Evolutionary conservation across 116 monocot genomes (phyloP), one percentile per base, ranked within the genome.

Genomic region (Phalaenopsis hybrid): DNA sequence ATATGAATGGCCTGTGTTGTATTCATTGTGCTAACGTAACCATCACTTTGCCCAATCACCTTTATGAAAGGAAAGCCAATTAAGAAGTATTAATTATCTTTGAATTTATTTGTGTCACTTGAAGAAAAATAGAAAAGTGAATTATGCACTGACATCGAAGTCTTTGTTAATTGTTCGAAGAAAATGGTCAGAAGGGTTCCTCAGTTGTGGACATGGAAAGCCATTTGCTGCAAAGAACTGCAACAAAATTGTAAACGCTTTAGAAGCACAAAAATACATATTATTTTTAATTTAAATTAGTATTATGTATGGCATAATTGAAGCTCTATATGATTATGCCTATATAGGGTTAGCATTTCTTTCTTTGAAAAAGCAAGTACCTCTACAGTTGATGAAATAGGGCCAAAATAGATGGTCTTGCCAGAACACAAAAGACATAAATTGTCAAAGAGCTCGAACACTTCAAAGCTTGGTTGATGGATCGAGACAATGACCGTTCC

Each of bases 171-270:
- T 84, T 57, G 82, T 84, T 65, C 74, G 82, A 33, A 82, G 80
- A 23, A 75, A 88, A 31, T 85, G 85, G 46, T 88, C 88, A 0
- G 83, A 85, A 43, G 88, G 85, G 52, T 88, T 88, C 63, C 80
- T 88, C 77, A 83, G 23, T 4, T 80, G 21, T 2, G 85, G 85
- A 28, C 88, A 88, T 11, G 85, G 83, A 45, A 86, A 85, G n/a
- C 86, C 88, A 79, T 76, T 85, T 63, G 73, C 17, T 37, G 83
- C 78, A 59, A 88, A 88, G 48, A 88, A 88, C 88, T 88, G 69
- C 70, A 78, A 37, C 1, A 81, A 69, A 79, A 15, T 0, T 20
- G 43, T 25, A 41, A 8, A 31, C 4, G 23, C 43, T 37, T 7
- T 74, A 37, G 31, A 8, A 15, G 5, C 8, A 79, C 15, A 52